These are phyloP conservation scores for Pichia sp. DNA, from an alignment of 1,139 yeast genomes.

Conservation along the genomic window DNA sequence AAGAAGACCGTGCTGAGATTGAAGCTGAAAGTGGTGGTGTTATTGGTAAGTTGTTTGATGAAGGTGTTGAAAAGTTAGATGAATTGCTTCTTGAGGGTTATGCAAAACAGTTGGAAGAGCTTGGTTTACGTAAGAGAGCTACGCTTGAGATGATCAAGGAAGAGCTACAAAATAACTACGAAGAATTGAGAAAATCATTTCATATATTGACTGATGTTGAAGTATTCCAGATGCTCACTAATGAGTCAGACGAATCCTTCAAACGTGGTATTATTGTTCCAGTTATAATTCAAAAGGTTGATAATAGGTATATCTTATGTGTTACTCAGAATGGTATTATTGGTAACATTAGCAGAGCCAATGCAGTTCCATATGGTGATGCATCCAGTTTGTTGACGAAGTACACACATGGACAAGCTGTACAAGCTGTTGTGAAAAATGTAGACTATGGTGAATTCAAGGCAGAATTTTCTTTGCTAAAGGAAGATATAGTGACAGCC, in stretches of 20 bases:
- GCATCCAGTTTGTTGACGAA: conserved; percentile 34
- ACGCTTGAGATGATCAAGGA: conserved; percentile 82
- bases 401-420: conserved; percentile 67
- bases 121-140: conserved; percentile 70
- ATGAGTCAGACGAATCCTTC: conserved; percentile 69
- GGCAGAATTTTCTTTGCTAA: conserved; percentile 66
- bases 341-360: conserved; percentile 61
- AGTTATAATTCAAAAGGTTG: conserved; percentile 55
- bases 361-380: conserved; percentile 42
- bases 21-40: conserved; percentile 68
- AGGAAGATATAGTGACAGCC: conserved; percentile 59
- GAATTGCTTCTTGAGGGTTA: conserved; percentile 86
- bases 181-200: conserved; percentile 72
- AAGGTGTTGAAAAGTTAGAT: conserved; percentile 79
- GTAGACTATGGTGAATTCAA: conserved; percentile 66
- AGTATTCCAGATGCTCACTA: conserved; percentile 83
- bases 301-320: conserved; percentile 47
- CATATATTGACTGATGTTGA: conserved; percentile 61
- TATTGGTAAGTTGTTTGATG: conserved; percentile 70
- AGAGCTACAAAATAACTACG: conserved; percentile 81
- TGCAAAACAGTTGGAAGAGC: conserved; percentile 85
- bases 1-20: conserved; percentile 79
- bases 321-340: conserved; percentile 70
- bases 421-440: conserved; percentile 69
- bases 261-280: conserved; percentile 71